Conservation (phyloP, 345 rosid genomes). For the Psidium guajava region DNA sequence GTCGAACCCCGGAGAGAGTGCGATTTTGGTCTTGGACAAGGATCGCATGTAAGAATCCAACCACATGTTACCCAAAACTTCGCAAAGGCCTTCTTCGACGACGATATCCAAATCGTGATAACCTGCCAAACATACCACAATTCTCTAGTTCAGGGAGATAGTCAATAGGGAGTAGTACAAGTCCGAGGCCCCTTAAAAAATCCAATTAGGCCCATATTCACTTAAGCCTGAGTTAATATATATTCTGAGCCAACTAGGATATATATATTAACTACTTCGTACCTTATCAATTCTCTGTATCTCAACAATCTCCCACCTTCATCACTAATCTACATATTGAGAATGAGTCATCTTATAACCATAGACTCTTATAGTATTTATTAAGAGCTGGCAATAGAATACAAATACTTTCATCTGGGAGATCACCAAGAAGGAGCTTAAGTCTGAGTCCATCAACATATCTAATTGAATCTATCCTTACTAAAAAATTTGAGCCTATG, state of each 20-base stretch:
- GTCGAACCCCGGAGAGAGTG: background rate
- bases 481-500: background rate
- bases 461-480: background rate
- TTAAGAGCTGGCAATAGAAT: background rate
- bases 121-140: background rate
- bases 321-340: too few relatives aligned
- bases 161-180: too few relatives aligned
- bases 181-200: too few relatives aligned
- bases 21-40: background rate
- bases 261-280: background rate
- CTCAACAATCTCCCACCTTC: background rate
- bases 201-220: too few relatives aligned
- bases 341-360: background rate
- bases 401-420: background rate
- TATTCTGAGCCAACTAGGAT: background rate
- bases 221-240: background rate
- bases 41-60: background rate
- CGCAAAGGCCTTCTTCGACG: conserved; percentile 5
- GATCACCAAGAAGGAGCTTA: background rate
- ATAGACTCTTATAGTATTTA: background rate
- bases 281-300: background rate
- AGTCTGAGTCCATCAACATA: background rate
- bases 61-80: conserved; percentile 4
- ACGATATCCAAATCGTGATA: background rate
- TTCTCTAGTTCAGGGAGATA: too few relatives aligned